phyloP scores from a whole-genome alignment of 176 grass and related monocot genomes.

The Hordeum marinum region DNA sequence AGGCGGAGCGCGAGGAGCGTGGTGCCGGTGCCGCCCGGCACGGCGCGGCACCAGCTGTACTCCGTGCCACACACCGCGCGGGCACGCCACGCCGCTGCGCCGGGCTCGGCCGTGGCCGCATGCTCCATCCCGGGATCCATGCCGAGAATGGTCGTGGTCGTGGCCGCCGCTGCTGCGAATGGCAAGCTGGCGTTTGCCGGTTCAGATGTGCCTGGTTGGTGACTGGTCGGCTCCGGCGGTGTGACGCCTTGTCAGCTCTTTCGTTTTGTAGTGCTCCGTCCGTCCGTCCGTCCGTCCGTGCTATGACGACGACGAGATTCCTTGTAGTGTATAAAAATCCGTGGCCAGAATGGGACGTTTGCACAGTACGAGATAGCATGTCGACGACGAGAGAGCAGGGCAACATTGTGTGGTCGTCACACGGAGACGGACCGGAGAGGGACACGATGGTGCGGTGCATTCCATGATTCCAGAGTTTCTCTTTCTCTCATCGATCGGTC shows the following conservation, averaged over 20 bases:
- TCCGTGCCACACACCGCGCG: constrained; percentile 56
- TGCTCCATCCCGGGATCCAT: constrained; percentile 37
- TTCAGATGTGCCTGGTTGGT: background rate
- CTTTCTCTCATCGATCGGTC: no score
- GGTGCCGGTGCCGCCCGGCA: constrained; percentile 74
- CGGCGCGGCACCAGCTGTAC: constrained; percentile 63
- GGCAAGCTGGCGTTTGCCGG: background rate
- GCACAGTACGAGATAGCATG: no score
- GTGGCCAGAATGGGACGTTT: no score
- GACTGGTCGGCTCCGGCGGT: background rate
- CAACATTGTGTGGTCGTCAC: no score
- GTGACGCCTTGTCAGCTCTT: background rate
- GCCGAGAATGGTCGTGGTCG: background rate
- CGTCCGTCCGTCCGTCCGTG: no score
- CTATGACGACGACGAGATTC: background rate
- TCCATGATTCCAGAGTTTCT: no score
- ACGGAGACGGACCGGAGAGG: no score
- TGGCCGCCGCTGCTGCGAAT: background rate
- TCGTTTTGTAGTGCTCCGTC: background rate
- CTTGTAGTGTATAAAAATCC: background rate
- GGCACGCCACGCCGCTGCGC: background rate
- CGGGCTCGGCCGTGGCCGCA: background rate
- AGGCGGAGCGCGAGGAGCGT: constrained; percentile 66
- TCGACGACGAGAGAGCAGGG: no score
- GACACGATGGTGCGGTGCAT: no score